Base-by-base conservation (phyloP, 1,284 basidiomycete species). In the Hemileia vastatrix region DNA sequence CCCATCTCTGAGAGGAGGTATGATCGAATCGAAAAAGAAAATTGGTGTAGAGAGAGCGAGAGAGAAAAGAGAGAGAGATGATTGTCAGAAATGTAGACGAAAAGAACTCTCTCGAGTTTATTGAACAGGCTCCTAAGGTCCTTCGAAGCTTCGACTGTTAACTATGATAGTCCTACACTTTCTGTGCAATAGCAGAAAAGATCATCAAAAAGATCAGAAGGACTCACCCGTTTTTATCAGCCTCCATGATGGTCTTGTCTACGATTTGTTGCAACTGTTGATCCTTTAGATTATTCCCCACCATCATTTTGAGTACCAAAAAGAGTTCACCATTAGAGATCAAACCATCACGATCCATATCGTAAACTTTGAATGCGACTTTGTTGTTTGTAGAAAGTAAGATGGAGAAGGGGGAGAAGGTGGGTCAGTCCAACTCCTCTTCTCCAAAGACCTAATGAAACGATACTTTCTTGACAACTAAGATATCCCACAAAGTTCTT, bases 181-280 rank as follows among this genome's bases (percentile, higher is more conserved):
- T 19, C 18, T 19, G 21, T 18, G 13, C 19, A 53, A 21, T 27
- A 1, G 11, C 2, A 11, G 23, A 47, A 45, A 33, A 4, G n/a
- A 33, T 19, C 24, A n/a, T 13, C 6, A 13, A 19, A 45, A 6
- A 24, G 23, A 13, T 23, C 52, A 5, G 15, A 19, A 44, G 15
- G 23, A 64, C 77, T 67, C 64, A 79, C 78, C 81, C 91, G 73
- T 98, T 91, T 76, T 90, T 88, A 76, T 98, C 94, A 13, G 93
- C 94, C 78, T 98, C 94, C 90, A 97, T 94, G 76, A 98, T 98
- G 15, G 94, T 97, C 81, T 98, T 98, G 79, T 98, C 95, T 9
- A 97, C 95, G 68, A 98, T 98, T 77, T 98, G 94, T 77, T 98
- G 95, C 67, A 97, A 79, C 80, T 98, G 94, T 76, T 95, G 89